Evolutionary conservation across 768 basidiomycete genomes (phyloP).

Genomic region (Gloeostereum incarnatum): DNA sequence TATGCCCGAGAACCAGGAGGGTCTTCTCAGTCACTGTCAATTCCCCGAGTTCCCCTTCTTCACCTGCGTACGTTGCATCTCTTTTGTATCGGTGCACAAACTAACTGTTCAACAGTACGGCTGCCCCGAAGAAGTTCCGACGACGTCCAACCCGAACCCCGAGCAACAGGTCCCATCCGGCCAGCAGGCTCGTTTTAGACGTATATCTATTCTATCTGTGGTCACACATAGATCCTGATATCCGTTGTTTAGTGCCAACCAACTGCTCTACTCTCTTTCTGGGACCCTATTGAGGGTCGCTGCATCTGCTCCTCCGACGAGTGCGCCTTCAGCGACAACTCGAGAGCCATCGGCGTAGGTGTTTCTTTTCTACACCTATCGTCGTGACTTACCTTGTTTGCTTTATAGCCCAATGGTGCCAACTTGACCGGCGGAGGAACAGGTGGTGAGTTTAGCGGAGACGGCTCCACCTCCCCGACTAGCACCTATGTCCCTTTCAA

Average conservation of each 20-base stretch:
- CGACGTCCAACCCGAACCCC: slow-evolving; percentile 57
- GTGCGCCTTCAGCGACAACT: slow-evolving; percentile 57
- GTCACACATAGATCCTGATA: slow-evolving; percentile 3
- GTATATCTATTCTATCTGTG: slow-evolving; percentile 20
- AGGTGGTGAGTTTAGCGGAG: slow-evolving; percentile 28
- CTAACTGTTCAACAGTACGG: slow-evolving; percentile 43
- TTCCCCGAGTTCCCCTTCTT: slow-evolving; percentile 75
- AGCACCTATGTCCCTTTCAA: slow-evolving; percentile 44
- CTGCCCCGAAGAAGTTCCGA: slow-evolving; percentile 49
- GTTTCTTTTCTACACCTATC: slow-evolving; percentile 4
- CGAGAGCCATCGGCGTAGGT: slow-evolving; percentile 57
- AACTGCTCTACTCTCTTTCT: slow-evolving; percentile 76
- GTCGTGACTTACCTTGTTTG: background rate
- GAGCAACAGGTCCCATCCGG: slow-evolving; percentile 40
- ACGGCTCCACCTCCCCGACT: slow-evolving; percentile 13
- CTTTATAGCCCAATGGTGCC: slow-evolving; percentile 49
- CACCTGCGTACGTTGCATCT: slow-evolving; percentile 50
- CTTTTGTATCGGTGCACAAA: background rate
- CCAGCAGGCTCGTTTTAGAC: slow-evolving; percentile 37
- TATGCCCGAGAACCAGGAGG: slow-evolving; percentile 56
- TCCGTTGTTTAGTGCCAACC: slow-evolving; percentile 41
- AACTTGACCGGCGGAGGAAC: slow-evolving; percentile 58
- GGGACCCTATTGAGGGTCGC: slow-evolving; percentile 62
- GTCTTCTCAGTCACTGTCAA: slow-evolving; percentile 48
- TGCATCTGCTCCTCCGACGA: slow-evolving; percentile 50